Base-by-base conservation (phyloP, 2,329 filamentous ascomycete genomes). In the Epichloe bromicola region DNA sequence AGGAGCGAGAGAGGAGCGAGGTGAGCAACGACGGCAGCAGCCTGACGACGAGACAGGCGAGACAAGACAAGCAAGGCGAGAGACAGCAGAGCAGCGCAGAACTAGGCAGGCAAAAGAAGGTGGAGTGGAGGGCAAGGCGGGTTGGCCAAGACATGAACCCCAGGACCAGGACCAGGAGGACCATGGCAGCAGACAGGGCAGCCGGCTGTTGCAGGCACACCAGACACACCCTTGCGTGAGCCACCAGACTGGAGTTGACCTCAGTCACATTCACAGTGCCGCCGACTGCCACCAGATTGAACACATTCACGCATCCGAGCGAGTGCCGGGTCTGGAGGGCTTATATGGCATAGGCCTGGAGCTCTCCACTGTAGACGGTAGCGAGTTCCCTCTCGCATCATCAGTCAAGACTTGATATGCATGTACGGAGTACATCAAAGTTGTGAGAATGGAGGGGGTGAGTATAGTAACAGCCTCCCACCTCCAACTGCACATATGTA, bases 91-190 rank as follows among this genome's bases (percentile, higher is more conserved):
- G 20, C 20, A 50, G 41, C n/a, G 17, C 44, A 34, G 49, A 34
- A 48, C 40, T 26, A 33, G 40, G n/a, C 49, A 48, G 39, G 46
- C 50, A 33, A 45, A 20, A 33, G 23, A 45, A 45, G 11, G 14
- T 12, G 14, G 46, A 26, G 43, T 15, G 23, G 46, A 34, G 44
- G 51, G 44, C 51, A 33, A 40, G 44, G 26, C 47, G 48, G 48
- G 44, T 43, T 33, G 48, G 39, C 51, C 51, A 52, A 37, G 51
- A 33, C 51, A 41, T 48, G 41, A 42, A 48, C 46, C 51, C 51
- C 46, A 41, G 51, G 48, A 45, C 48, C 33, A 50, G 41, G 40
- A n/a, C 41, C 40, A 41, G 45, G 42, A 45, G 33, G n/a, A 34
- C 48, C 38, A 44, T 40, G 40, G 34, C 41, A 38, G 20, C 41